Percentiles rank a stretch among this genome's conserved stretches.
phyloP scores from a whole-genome alignment of 2,329 filamentous ascomycete genomes.

The Paecilomyces fulvus region DNA sequence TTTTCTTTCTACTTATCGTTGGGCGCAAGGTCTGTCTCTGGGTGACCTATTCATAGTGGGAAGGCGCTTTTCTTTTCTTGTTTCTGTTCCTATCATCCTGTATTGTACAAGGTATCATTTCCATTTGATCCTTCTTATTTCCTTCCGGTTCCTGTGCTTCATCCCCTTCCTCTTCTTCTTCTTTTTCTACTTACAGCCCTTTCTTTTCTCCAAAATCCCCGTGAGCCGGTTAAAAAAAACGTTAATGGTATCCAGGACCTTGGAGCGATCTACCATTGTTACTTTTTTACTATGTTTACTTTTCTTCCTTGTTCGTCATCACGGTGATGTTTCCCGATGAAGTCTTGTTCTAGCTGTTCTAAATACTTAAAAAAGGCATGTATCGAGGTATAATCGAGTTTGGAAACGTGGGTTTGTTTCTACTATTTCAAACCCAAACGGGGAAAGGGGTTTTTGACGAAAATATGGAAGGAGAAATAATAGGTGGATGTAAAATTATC shows the following conservation, averaged over 20 bases:
- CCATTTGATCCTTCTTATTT: slow-evolving; percentile 5
- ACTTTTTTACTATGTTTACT: not conserved
- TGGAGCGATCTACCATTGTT: too few relatives aligned
- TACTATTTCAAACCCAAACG: not conserved
- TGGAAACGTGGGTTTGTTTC: not conserved
- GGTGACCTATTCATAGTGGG: not conserved
- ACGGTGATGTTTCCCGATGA: not conserved
- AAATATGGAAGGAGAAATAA: not conserved
- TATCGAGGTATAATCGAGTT: not conserved
- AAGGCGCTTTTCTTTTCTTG: not conserved
- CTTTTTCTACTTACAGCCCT: not conserved
- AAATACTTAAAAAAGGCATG: not conserved
- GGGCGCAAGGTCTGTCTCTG: not conserved
- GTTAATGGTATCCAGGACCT: too few relatives aligned
- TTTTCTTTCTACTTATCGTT: not conserved
- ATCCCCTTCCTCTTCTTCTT: not conserved
- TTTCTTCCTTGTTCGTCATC: not conserved
- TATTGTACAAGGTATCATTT: not conserved
- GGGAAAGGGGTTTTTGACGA: too few relatives aligned
- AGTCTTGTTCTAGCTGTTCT: not conserved
- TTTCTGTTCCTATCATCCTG: not conserved
- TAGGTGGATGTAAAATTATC: not conserved
- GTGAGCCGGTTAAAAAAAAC: not conserved
- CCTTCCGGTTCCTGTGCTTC: not conserved
- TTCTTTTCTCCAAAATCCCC: not conserved